Conservation (phyloP, 305 asterid species). For the Petunia hybrid region DNA sequence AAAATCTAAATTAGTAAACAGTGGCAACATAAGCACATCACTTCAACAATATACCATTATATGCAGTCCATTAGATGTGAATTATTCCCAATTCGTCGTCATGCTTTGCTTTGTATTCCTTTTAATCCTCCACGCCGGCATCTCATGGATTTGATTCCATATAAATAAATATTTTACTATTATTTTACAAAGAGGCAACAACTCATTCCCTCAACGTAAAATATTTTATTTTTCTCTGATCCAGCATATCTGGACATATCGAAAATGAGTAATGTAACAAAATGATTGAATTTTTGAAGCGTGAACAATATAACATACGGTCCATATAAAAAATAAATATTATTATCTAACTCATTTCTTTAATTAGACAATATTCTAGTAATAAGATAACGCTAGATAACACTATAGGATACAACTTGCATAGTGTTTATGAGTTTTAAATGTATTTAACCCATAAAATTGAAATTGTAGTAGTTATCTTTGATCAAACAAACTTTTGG, state of each 20-base stretch:
- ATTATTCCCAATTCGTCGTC: conserved; percentile 52
- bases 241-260: too few relatives aligned
- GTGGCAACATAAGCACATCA: not conserved
- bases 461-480: not conserved
- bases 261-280: not conserved
- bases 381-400: too few relatives aligned
- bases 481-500: not conserved
- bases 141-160: not conserved
- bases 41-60: conserved; percentile 26
- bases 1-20: not conserved
- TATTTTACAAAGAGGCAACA: too few relatives aligned
- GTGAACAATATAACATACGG: too few relatives aligned
- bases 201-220: too few relatives aligned
- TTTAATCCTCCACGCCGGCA: conserved; percentile 29
- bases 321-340: too few relatives aligned
- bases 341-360: too few relatives aligned
- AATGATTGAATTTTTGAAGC: conserved; percentile 10
- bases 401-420: too few relatives aligned
- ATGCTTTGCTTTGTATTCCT: conserved; percentile 40
- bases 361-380: too few relatives aligned
- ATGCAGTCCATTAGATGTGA: conserved; percentile 56
- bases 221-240: not conserved
- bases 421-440: too few relatives aligned
- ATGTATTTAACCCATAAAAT: too few relatives aligned
- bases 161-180: conserved; percentile 17